These are phyloP conservation scores for Ambrosiella cleistominuta DNA, from an alignment of 2,329 filamentous ascomycete genomes.

Conservation along the genomic window DNA sequence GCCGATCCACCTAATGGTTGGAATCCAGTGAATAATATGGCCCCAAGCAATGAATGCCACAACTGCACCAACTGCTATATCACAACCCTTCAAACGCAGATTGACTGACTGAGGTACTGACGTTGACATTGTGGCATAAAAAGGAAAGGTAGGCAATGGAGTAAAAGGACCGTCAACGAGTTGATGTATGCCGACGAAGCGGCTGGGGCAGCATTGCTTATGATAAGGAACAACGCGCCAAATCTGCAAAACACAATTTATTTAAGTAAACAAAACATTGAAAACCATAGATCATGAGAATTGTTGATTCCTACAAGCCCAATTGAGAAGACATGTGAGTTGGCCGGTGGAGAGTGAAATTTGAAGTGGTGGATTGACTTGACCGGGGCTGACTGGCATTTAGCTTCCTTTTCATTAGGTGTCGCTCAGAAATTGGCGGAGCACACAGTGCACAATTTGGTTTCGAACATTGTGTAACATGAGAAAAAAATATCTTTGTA, in stretches of 20 bases:
- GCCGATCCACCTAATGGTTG: constrained; percentile 64
- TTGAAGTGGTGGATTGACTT: not conserved
- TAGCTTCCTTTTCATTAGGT: not conserved
- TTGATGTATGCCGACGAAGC: not conserved
- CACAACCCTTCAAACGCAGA: constrained; percentile 45
- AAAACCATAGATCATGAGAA: not conserved
- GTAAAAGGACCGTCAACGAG: not conserved
- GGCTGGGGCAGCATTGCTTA: constrained; percentile 3
- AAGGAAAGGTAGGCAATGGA: not conserved
- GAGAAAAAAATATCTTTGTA: not conserved
- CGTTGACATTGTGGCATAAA: not conserved
- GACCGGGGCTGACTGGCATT: not conserved
- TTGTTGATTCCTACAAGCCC: not conserved
- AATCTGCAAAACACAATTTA: no score
- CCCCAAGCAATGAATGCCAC: constrained; percentile 75
- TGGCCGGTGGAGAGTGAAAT: not conserved
- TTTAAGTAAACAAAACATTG: not conserved
- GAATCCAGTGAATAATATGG: constrained; percentile 65
- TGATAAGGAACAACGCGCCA: no score
- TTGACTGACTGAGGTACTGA: not conserved
- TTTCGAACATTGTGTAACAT: not conserved
- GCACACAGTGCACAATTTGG: not conserved
- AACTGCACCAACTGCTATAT: constrained; percentile 50
- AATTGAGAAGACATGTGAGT: not conserved
- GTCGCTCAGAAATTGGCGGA: no score